phyloP scores from a whole-genome alignment of 1,284 basidiomycete species.

The Stygiomarasmius scandens region DNA sequence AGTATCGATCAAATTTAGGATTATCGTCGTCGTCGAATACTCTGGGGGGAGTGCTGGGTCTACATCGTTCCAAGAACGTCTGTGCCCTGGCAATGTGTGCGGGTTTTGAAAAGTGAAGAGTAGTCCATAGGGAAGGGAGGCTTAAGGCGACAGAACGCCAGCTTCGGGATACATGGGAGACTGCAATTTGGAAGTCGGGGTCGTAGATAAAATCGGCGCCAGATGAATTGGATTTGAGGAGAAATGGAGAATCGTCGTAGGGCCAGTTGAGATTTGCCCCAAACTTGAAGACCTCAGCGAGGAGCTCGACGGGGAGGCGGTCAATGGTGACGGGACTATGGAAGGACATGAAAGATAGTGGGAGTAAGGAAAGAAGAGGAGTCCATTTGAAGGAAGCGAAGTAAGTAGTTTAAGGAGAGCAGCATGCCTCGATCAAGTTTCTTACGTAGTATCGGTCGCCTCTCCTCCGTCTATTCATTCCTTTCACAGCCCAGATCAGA shows the following conservation, averaged over 20 bases:
- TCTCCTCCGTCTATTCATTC: not conserved
- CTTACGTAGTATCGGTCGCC: not conserved
- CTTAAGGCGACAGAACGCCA: slow-evolving; percentile 57
- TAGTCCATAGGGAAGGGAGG: slow-evolving; percentile 54
- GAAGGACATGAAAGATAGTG: slow-evolving; percentile 15
- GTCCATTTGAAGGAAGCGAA: not conserved
- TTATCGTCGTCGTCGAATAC: slow-evolving; percentile 22
- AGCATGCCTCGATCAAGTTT: not conserved
- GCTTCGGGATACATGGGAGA: slow-evolving; percentile 55
- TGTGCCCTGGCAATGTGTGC: slow-evolving; percentile 49
- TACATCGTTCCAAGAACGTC: slow-evolving; percentile 46
- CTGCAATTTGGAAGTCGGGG: slow-evolving; percentile 47
- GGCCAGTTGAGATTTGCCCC: slow-evolving; percentile 43
- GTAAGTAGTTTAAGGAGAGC: not conserved
- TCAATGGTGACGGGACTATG: slow-evolving; percentile 34
- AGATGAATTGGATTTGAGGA: slow-evolving; percentile 51
- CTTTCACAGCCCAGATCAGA: too few relatives aligned
- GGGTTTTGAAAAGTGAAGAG: slow-evolving; percentile 51
- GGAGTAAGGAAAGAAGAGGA: slow-evolving; percentile 11
- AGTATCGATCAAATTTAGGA: slow-evolving; percentile 26
- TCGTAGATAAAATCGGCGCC: slow-evolving; percentile 44
- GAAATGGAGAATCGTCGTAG: slow-evolving; percentile 45
- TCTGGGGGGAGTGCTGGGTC: not conserved
- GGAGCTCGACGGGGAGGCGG: slow-evolving; percentile 57
- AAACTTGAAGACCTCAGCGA: slow-evolving; percentile 54